Base-by-base conservation (phyloP, 2,329 filamentous ascomycete species). In the Apiospora pterosperma region DNA sequence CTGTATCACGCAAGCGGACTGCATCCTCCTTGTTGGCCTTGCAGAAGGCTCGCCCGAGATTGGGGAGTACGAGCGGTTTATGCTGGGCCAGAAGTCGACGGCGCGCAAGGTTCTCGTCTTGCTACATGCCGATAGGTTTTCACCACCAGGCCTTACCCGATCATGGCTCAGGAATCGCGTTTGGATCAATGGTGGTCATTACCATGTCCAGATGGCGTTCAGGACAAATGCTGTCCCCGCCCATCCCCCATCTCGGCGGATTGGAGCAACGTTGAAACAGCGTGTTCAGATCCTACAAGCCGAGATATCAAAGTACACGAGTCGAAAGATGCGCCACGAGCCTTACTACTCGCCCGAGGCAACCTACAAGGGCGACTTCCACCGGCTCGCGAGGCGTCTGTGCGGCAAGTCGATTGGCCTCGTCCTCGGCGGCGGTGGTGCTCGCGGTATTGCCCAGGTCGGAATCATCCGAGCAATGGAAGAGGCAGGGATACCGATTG, bases 181-280 rank as follows among this genome's bases (percentile, higher is more conserved):
- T 67, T 99, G 96, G 96, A 96, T 99, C 77, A 99, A 98, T 69
- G 96, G 96, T 19, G 95, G 95, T 5, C 96, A 99, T 75, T 96
- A 97, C 74, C 96, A 99, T 71, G 92, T 99, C 14, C 96, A 99
- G 73, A 98, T 99, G 96, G 85, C 91, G 0, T 95, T 96, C 76
- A 88, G 90, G 42, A 85, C 90, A 3, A 90, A 91, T 58, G 81
- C 90, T 1, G 90, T 97, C 68, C 92, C 93, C 3, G 87, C 91
- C 0, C 90, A 93, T 71, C 86, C 90, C 23, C 89, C 89, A 16
- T 85, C 88, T 1, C 92, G 93, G 70, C 90, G 91, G 62, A 90
- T 97, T 19, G 93, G 95, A 0, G 91, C 91, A 5, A 93, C 90
- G 0, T 80, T 99, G 66, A 98, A 97, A 76, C 92, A 97, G 73